Evolutionary conservation across 2,329 filamentous ascomycete species (phyloP).

Genomic region (Fusarium sp.): DNA sequence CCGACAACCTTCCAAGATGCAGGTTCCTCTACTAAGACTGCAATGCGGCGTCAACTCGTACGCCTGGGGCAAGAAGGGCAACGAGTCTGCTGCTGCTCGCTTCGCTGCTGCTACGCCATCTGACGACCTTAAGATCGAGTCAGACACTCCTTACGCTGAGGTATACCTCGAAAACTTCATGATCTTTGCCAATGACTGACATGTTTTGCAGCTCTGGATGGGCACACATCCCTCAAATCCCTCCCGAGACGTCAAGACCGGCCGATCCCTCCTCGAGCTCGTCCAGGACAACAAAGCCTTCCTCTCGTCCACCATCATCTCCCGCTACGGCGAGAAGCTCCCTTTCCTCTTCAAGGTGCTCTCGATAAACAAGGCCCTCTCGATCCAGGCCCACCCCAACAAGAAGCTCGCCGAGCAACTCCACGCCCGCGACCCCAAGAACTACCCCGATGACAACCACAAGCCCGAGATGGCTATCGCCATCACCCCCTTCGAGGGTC

Average conservation of each 20-base stretch:
- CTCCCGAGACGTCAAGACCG: constrained; percentile 87
- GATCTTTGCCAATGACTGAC: background rate
- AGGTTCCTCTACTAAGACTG: constrained; percentile 86
- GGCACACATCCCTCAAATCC: constrained; percentile 96
- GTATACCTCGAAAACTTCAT: constrained; percentile 55
- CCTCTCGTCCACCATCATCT: constrained; percentile 77
- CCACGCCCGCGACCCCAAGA: constrained; percentile 86
- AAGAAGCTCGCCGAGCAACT: constrained; percentile 90
- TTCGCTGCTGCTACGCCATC: constrained; percentile 88
- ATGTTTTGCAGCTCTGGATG: constrained; percentile 86
- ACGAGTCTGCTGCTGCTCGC: constrained; percentile 86
- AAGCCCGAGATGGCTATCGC: constrained; percentile 99
- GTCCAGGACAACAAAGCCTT: constrained; percentile 88
- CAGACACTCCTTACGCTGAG: constrained; percentile 95
- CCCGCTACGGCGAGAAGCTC: constrained; percentile 83
- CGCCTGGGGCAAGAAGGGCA: constrained; percentile 97
- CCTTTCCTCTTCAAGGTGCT: constrained; percentile 99
- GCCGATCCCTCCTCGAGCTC: constrained; percentile 87
- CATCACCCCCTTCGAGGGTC: constrained; percentile 93
- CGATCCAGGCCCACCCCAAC: constrained; percentile 96
- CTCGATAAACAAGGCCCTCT: constrained; percentile 94
- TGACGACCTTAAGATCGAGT: constrained; percentile 79
- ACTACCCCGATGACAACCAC: constrained; percentile 99
- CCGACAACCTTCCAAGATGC: constrained; percentile 59
- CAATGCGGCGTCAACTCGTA: constrained; percentile 97